These are phyloP conservation scores for Salix udensis DNA, from an alignment of 345 rosid species.

Conservation along the genomic window DNA sequence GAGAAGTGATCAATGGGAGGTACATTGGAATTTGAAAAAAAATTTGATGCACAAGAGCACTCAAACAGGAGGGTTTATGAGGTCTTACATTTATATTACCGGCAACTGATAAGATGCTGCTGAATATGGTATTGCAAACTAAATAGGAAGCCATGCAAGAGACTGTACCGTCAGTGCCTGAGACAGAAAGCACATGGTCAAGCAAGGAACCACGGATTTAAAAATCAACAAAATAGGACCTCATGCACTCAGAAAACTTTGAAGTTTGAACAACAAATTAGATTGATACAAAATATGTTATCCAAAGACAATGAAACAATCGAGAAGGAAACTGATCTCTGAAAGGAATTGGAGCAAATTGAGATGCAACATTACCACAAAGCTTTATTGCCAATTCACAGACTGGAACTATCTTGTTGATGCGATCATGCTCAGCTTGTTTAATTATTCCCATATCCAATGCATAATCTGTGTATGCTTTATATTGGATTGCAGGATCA, in stretches of 20 bases:
- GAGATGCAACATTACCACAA: conserved; percentile 55
- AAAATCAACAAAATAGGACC: background rate
- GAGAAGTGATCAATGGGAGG: background rate
- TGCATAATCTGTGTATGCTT: conserved; percentile 96
- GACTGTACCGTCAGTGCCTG: conserved; percentile 93
- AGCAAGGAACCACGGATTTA: background rate
- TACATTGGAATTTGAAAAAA: background rate
- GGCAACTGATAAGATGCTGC: conserved; percentile 56
- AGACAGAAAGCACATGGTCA: conserved; percentile 12
- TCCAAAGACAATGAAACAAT: background rate
- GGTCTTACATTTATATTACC: conserved; percentile 72
- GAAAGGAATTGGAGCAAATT: background rate
- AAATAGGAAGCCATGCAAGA: conserved; percentile 95
- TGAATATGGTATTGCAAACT: conserved; percentile 84
- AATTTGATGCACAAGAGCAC: background rate
- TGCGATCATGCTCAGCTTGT: conserved; percentile 48
- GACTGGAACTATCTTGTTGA: conserved; percentile 75
- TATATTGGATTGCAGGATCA: conserved; percentile 83
- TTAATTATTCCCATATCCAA: conserved; percentile 76
- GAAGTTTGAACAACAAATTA: background rate
- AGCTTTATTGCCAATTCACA: conserved; percentile 86
- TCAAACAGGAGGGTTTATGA: background rate
- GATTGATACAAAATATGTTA: background rate
- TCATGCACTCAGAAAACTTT: background rate
- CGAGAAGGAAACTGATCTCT: background rate